Percentiles rank a stretch among this genome's conserved stretches.
Evolutionary conservation across 2,329 filamentous ascomycete species (phyloP).

Genomic region (Graphilbum sp.): DNA sequence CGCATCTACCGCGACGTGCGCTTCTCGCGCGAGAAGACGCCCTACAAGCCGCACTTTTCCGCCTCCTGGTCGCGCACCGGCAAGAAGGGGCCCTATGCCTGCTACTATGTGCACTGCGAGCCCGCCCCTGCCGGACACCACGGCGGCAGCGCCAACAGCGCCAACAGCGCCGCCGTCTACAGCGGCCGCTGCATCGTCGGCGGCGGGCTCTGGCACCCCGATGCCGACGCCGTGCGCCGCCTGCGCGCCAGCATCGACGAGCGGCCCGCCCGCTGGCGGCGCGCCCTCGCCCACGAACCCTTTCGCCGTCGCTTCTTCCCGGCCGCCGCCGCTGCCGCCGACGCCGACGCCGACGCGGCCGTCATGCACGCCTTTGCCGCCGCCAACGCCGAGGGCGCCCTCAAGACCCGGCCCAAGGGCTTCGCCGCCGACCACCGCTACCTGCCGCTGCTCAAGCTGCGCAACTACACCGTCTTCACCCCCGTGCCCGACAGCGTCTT

Average conservation of each 20-base stretch:
- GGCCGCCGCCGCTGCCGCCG: neutral
- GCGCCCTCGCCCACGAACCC: constrained; percentile 39
- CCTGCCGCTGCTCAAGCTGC: constrained; percentile 64
- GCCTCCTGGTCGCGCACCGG: constrained; percentile 80
- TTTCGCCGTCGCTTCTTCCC: too few relatives aligned
- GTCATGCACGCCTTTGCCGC: constrained; percentile 53
- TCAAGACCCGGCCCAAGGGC: constrained; percentile 79
- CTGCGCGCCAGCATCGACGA: constrained; percentile 63
- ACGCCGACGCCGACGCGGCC: constrained; percentile 35
- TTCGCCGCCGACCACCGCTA: constrained; percentile 60
- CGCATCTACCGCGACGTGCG: constrained; percentile 77
- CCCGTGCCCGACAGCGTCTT: constrained; percentile 52
- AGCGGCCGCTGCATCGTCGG: constrained; percentile 48
- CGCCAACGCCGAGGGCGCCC: constrained; percentile 54
- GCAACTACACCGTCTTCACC: constrained; percentile 59
- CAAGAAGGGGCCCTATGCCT: constrained; percentile 72
- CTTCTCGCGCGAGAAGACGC: constrained; percentile 70
- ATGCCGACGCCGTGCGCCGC: constrained; percentile 44
- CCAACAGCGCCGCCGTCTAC: too few relatives aligned
- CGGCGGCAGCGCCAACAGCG: too few relatives aligned
- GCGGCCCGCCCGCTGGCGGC: constrained; percentile 52
- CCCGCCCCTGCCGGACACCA: too few relatives aligned
- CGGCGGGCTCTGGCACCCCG: constrained; percentile 70
- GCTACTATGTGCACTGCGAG: constrained; percentile 75
- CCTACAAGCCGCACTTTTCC: constrained; percentile 75